phyloP scores from a whole-genome alignment of 2,329 filamentous ascomycete species.

The Fusarium abutilonis region DNA sequence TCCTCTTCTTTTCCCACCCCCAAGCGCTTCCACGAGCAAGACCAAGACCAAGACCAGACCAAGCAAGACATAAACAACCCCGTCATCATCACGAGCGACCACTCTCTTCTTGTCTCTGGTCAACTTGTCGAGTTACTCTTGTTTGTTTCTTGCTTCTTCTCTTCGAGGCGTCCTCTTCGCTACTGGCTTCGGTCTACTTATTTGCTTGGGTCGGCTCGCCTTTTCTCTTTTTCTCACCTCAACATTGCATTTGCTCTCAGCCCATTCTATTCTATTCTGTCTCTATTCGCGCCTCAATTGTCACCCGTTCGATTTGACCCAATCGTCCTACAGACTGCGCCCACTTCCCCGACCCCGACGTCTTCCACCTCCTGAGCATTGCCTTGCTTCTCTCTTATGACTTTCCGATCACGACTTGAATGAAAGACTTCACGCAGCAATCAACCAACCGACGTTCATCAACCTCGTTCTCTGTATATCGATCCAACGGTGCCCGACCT shows the following conservation, averaged over 20 bases:
- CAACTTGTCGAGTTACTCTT: constrained; percentile 5
- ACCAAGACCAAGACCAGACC: constrained; percentile 22
- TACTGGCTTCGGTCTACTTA: constrained; percentile 26
- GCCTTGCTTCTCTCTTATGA: constrained; percentile 13
- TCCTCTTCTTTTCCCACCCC: constrained; percentile 37
- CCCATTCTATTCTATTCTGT: constrained; percentile 17
- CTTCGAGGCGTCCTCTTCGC: constrained; percentile 9
- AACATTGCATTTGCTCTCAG: constrained; percentile 28
- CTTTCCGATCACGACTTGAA: constrained; percentile 29
- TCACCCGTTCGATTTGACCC: constrained; percentile 27
- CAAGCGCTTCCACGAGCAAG: constrained; percentile 35
- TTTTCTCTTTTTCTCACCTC: constrained; percentile 30
- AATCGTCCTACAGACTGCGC: constrained; percentile 29
- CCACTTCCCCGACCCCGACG: constrained; percentile 23
- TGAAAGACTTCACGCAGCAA: constrained; percentile 27
- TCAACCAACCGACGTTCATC: constrained; percentile 20
- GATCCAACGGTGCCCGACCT: constrained; percentile 25
- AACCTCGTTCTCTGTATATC: constrained; percentile 21
- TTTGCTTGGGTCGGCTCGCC: constrained; percentile 25
- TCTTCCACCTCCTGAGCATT: constrained; percentile 8
- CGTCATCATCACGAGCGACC: constrained; percentile 36
- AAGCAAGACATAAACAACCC: constrained; percentile 34
- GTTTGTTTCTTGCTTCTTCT: constrained; percentile 19
- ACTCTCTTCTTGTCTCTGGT: constrained; percentile 20
- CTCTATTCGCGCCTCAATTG: constrained; percentile 8